phyloP scores from a whole-genome alignment of 2,329 filamentous ascomycete genomes.

The Thyridium curvatum region DNA sequence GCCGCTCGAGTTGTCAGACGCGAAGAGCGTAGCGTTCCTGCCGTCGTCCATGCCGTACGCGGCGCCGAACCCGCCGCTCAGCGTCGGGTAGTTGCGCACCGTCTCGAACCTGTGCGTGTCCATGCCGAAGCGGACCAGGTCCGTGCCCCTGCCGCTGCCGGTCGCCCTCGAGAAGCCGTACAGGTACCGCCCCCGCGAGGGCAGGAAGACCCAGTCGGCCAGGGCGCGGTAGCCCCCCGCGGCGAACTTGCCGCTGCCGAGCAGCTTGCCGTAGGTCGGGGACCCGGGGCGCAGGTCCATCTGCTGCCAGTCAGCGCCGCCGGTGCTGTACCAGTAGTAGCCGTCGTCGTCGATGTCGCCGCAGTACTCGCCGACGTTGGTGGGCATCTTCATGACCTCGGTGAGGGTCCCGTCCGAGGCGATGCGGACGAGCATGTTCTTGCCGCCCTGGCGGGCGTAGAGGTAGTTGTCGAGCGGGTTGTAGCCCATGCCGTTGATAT shows the following conservation, averaged over 20 bases:
- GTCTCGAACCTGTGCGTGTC: slow-evolving; percentile 4
- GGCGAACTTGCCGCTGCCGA: not conserved
- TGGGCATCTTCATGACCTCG: too few species aligned
- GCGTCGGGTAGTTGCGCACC: slow-evolving; percentile 1
- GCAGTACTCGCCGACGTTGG: too few species aligned
- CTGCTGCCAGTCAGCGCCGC: not conserved
- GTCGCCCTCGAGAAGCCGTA: slow-evolving; percentile 1
- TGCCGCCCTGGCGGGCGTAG: too few species aligned
- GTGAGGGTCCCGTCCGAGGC: too few species aligned
- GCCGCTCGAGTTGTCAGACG: too few species aligned
- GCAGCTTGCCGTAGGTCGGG: not conserved
- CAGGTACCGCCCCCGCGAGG: slow-evolving; percentile 2
- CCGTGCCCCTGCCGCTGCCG: not conserved
- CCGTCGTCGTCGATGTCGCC: slow-evolving; percentile 1
- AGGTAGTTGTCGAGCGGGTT: too few species aligned
- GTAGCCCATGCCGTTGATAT: too few species aligned
- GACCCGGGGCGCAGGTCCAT: not conserved
- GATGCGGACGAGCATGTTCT: too few species aligned
- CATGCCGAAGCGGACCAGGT: slow-evolving; percentile 5
- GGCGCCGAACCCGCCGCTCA: slow-evolving; percentile 3
- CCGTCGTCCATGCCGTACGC: slow-evolving; percentile 5
- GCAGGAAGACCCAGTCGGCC: slow-evolving; percentile 5
- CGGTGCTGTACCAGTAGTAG: not conserved
- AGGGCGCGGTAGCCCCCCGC: not conserved
- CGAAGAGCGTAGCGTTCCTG: too few species aligned